Percentiles rank a stretch among this genome's conserved stretches.
Conservation (phyloP, 2,329 filamentous ascomycete species). For the Penicillium sp. region DNA sequence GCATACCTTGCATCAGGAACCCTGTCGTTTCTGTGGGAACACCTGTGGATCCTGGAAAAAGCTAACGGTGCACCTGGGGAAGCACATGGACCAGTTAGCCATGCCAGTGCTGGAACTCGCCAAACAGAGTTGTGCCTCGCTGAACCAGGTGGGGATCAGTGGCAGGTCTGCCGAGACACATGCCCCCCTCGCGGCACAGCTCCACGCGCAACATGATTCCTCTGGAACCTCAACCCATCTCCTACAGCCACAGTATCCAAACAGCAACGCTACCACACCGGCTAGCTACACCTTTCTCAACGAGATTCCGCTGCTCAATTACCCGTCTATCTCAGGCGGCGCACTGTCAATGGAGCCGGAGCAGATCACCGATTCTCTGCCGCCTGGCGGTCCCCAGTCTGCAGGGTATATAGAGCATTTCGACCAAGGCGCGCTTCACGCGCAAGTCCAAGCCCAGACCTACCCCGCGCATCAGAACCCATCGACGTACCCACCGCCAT, state of each 20-base stretch:
- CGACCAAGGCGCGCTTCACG: slow-evolving; percentile 15
- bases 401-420: slow-evolving; percentile 13
- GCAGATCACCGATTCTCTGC: slow-evolving; percentile 18
- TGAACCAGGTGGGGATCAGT: slow-evolving; percentile 6
- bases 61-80: slow-evolving; percentile 84
- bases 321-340: slow-evolving; percentile 23
- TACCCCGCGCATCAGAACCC: slow-evolving; percentile 30
- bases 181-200: not conserved
- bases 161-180: not conserved
- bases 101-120: slow-evolving; percentile 65
- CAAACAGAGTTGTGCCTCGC: slow-evolving; percentile 39
- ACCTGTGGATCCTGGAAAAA: slow-evolving; percentile 84
- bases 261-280: slow-evolving; percentile 8
- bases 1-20: slow-evolving; percentile 65
- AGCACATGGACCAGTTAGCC: slow-evolving; percentile 90
- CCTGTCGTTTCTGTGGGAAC: slow-evolving; percentile 82
- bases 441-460: slow-evolving; percentile 20
- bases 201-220: slow-evolving; percentile 6
- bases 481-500: slow-evolving; percentile 34
- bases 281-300: slow-evolving; percentile 7
- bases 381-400: slow-evolving; percentile 17
- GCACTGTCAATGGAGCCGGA: slow-evolving; percentile 29
- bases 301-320: slow-evolving; percentile 13
- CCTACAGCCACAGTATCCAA: slow-evolving; percentile 12
- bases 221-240: slow-evolving; percentile 4